phyloP scores from a whole-genome alignment of 129 eudicot species.

The Oenanthe sinensis region DNA sequence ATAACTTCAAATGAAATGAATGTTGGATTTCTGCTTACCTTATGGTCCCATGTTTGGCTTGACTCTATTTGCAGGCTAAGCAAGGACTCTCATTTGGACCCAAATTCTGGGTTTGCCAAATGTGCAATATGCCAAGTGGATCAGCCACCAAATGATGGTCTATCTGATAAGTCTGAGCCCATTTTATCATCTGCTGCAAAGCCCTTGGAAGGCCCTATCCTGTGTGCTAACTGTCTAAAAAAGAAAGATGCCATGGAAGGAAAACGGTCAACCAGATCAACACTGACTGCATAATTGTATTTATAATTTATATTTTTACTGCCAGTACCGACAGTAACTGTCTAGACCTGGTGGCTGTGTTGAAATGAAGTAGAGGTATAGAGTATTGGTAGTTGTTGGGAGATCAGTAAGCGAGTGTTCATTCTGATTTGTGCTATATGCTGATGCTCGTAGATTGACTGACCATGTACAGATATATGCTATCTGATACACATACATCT shows the following conservation, averaged over 20 bases:
- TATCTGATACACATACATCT: conserved; percentile 33
- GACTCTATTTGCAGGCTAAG: conserved; percentile 56
- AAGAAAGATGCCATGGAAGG: conserved; percentile 99
- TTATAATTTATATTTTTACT: background rate
- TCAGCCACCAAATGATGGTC: conserved; percentile 53
- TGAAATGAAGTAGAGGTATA: conserved; percentile 31
- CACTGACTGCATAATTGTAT: conserved; percentile 31
- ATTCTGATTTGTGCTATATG: conserved; percentile 34
- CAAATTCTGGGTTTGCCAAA: conserved; percentile 65
- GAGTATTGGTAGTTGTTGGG: conserved; percentile 32
- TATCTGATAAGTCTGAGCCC: conserved; percentile 55
- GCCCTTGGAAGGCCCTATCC: conserved; percentile 85
- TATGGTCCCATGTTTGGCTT: background rate
- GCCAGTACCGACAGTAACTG: background rate
- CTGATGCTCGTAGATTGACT: conserved; percentile 34
- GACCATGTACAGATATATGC: conserved; percentile 42
- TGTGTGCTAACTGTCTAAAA: conserved; percentile 69
- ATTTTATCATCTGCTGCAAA: conserved; percentile 55
- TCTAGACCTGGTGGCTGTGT: conserved; percentile 26
- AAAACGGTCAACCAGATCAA: conserved; percentile 38
- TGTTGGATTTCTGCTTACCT: background rate
- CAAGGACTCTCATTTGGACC: conserved; percentile 53
- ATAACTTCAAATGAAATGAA: background rate
- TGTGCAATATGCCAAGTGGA: conserved; percentile 92
- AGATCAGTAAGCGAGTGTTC: conserved; percentile 26